Evolutionary conservation across 192 early-diverging fungal genomes (phyloP).

Genomic region (Piromyces sp.): DNA sequence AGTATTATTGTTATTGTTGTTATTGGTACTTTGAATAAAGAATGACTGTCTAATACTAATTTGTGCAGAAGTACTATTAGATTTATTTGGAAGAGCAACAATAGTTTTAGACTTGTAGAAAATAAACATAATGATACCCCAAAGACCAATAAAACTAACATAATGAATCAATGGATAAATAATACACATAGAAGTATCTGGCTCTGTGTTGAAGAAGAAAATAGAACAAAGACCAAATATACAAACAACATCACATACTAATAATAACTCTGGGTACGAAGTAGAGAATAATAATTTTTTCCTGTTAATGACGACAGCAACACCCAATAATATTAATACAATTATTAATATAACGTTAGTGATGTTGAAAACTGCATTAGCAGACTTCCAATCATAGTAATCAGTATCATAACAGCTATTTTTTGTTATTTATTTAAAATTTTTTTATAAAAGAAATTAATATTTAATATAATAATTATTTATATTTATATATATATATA

Average conservation of each 20-base stretch:
- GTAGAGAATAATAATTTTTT: background rate
- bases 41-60: background rate
- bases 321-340: background rate
- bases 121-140: background rate
- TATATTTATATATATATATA: too few species aligned
- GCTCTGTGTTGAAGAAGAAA: background rate
- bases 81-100: background rate
- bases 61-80: background rate
- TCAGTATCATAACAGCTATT: background rate
- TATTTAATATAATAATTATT: too few species aligned
- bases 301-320: background rate
- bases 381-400: background rate
- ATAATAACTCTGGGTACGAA: background rate
- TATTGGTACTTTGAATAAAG: background rate
- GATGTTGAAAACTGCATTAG: background rate
- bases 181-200: background rate
- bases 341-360: background rate
- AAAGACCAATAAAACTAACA: background rate
- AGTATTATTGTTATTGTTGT: background rate
- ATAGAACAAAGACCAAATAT: background rate
- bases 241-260: background rate
- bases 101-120: background rate
- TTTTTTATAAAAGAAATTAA: too few species aligned
- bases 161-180: background rate
- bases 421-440: background rate